Base-by-base conservation (phyloP, 352 stramenopile species). In the Globisporangium lucens region DNA sequence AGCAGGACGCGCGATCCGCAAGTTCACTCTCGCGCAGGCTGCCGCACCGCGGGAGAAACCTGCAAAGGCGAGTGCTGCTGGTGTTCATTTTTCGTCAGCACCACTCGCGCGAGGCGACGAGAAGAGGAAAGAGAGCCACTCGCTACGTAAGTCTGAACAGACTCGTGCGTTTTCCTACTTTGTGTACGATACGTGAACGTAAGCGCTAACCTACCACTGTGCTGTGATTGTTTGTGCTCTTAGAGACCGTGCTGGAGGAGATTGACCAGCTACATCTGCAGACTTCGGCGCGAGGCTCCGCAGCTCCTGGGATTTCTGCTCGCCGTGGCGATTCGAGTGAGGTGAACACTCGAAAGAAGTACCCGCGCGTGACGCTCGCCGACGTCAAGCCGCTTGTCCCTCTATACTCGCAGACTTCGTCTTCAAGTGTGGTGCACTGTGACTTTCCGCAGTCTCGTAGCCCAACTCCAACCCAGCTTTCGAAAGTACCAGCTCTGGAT, bases 171-270 rank as follows among this genome's bases (percentile, higher is more conserved):
- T 41, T 9, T 29, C 0, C 2, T 38, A n/a, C 3, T 27, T 55
- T 38, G 30, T 35, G 12, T 36, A 22, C 27, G 3, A 13, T 22
- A 29, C 30, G 52, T 52, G 20, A 15, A 27, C 27, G 24, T 47
- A 30, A 9, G 43, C 2, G 15, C 30, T 56, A 35, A 24, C 59
- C 0, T 49, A n/a, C 6, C 13, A 20, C 15, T n/a, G 15, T 47
- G 41, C 64, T 33, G 30, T 24, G 5, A 12, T 58, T 55, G 46
- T 15, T 53, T 56, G 4, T 63, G 43, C 20, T 12, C 17, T 1
- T 69, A 85, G 79, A 81, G 61, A 67, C 71, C 4, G 76, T 85
- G n/a, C 72, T 86, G 43, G 76, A 83, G 70, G 79, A 88, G 20
- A 69, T 86, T 35, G 72, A 85, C 6, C 75, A 88, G 49, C 73